phyloP scores from a whole-genome alignment of 176 grass and related monocot species.

The Ensete ventricosum region DNA sequence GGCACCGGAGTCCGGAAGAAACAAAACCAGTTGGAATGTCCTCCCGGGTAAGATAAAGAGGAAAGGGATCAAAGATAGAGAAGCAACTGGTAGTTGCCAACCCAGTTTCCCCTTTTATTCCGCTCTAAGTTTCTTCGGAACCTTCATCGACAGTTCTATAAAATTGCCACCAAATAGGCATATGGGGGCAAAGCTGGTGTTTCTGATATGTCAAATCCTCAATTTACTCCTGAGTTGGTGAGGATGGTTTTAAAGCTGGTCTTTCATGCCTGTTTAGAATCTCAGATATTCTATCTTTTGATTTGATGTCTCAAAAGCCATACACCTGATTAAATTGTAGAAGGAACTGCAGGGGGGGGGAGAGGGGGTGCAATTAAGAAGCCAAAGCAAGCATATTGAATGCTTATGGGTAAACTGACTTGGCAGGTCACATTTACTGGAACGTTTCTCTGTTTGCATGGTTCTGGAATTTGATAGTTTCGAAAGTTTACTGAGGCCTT shows the following conservation, averaged over 20 bases:
- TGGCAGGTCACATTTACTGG: not conserved
- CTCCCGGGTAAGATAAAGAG: not conserved
- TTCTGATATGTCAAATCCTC: conserved; percentile 2
- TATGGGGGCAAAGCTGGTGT: not conserved
- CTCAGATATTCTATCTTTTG: not conserved
- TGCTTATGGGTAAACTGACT: not conserved
- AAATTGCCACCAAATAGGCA: not conserved
- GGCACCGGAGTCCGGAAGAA: not conserved
- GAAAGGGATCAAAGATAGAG: not conserved
- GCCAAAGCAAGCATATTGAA: not conserved
- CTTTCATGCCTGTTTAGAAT: too few species aligned
- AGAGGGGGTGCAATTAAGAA: not conserved
- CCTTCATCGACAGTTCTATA: not conserved
- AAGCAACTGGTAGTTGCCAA: not conserved
- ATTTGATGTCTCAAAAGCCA: not conserved
- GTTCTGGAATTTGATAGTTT: not conserved
- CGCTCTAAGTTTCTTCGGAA: not conserved
- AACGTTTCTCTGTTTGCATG: not conserved
- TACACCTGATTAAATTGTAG: not conserved
- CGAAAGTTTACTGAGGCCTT: not conserved
- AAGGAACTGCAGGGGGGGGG: not conserved
- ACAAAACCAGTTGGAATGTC: not conserved
- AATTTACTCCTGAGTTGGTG: not conserved
- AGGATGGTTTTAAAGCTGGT: not conserved
- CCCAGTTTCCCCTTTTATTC: not conserved